phyloP scores from a whole-genome alignment of 306 rosid species.

The Cucurbita argyrosperma region DNA sequence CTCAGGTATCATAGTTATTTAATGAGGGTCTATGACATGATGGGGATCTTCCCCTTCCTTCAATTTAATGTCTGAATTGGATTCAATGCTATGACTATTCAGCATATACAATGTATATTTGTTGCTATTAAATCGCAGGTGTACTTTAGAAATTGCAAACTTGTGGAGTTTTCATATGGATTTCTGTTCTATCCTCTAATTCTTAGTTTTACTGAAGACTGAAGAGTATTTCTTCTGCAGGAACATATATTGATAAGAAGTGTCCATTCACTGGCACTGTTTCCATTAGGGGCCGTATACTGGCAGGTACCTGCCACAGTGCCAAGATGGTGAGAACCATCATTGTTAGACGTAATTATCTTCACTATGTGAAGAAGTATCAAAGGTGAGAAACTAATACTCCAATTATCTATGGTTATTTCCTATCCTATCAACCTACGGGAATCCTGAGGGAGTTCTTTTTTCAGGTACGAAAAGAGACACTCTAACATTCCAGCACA shows the following conservation, averaged over 20 bases:
- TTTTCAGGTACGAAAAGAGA: neutral
- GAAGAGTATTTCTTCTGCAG: conserved; percentile 3
- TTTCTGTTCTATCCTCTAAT: neutral
- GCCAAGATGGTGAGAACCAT: conserved; percentile 67
- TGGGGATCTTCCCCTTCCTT: neutral
- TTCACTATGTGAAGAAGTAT: neutral
- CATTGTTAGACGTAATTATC: neutral
- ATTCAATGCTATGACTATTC: neutral
- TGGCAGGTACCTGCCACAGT: conserved; percentile 67
- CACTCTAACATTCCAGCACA: conserved; percentile 47
- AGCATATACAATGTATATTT: neutral
- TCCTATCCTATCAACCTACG: neutral
- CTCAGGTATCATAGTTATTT: neutral
- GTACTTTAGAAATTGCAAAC: neutral
- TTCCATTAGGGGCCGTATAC: conserved; percentile 53
- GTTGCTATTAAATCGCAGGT: neutral
- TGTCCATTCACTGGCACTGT: conserved; percentile 58
- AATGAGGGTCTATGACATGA: neutral
- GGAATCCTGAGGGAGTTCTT: neutral
- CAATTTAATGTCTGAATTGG: neutral
- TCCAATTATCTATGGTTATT: neutral
- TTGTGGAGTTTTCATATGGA: neutral
- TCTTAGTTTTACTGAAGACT: neutral
- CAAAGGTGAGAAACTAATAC: neutral
- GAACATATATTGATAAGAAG: conserved; percentile 53